A percentile compares a stretch with the other conserved stretches of the same genome.
Conservation (phyloP, 2,329 filamentous ascomycete genomes). For the Shiraia bambusicola region DNA sequence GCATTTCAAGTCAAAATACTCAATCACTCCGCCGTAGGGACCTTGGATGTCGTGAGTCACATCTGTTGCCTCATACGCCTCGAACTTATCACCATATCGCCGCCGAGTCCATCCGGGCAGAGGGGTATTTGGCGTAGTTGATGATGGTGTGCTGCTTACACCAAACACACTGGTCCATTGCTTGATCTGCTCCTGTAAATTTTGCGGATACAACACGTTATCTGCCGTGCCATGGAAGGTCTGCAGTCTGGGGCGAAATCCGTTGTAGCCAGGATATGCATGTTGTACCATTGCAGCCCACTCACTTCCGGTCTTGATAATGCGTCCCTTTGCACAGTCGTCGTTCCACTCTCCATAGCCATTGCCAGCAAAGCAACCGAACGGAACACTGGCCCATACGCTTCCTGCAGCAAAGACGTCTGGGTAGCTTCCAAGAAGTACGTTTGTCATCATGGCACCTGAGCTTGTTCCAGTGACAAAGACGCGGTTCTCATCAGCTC, state of each 20-base stretch:
- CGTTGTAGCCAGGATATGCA: constrained; percentile 35
- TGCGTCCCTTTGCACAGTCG: constrained; percentile 34
- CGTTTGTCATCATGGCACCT: constrained; percentile 42
- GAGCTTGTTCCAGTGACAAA: constrained; percentile 40
- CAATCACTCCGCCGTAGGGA: constrained; percentile 33
- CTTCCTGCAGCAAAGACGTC: constrained; percentile 40
- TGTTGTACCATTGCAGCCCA: constrained; percentile 33
- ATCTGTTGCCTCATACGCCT: constrained; percentile 34
- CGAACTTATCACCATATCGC: constrained; percentile 33
- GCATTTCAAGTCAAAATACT: constrained; percentile 37
- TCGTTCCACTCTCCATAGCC: constrained; percentile 37
- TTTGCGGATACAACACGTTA: constrained; percentile 32
- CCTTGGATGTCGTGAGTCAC: constrained; percentile 37
- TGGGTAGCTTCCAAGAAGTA: constrained; percentile 36
- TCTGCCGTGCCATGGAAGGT: constrained; percentile 34
- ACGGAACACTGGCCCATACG: constrained; percentile 39
- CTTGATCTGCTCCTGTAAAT: constrained; percentile 39
- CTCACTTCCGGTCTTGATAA: constrained; percentile 32
- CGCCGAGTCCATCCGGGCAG: constrained; percentile 34
- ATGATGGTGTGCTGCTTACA: constrained; percentile 22
- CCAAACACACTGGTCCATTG: constrained; percentile 39
- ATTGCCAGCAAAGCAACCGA: constrained; percentile 38
- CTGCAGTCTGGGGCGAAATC: constrained; percentile 37
- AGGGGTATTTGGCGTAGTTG: constrained; percentile 28
- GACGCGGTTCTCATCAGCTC: constrained; percentile 30